These are phyloP conservation scores for Fusarium setosum DNA, from an alignment of 2,329 filamentous ascomycete genomes.

Conservation along the genomic window DNA sequence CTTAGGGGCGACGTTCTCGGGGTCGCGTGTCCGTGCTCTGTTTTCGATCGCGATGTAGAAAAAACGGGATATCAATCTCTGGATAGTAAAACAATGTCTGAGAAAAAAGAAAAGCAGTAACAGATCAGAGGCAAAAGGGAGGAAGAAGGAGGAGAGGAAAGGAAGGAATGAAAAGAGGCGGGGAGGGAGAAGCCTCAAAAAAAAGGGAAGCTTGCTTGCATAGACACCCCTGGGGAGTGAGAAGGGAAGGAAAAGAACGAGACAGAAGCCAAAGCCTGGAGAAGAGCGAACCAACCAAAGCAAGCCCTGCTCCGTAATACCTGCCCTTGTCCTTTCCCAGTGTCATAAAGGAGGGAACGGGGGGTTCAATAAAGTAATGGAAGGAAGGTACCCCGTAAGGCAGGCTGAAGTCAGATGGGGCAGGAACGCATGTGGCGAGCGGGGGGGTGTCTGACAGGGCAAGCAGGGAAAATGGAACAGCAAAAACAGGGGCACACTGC, in stretches of 20 bases:
- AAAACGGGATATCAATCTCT: background rate
- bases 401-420: conserved; percentile 24
- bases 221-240: conserved; percentile 19
- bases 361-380: background rate
- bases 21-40: conserved; percentile 24
- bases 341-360: conserved; percentile 22
- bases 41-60: background rate
- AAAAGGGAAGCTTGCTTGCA: conserved; percentile 33
- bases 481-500: conserved; percentile 17
- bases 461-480: background rate
- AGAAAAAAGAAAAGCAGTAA: background rate
- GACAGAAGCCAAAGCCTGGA: background rate
- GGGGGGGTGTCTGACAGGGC: conserved; percentile 14
- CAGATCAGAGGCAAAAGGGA: background rate
- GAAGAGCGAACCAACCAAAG: background rate
- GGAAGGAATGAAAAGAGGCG: conserved; percentile 16
- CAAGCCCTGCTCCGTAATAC: conserved; percentile 16
- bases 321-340: conserved; percentile 3
- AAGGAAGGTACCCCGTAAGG: background rate
- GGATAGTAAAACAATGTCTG: background rate
- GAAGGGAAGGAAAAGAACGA: conserved; percentile 6
- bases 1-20: conserved; percentile 13
- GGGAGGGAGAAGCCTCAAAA: conserved; percentile 26
- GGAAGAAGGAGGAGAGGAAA: background rate
- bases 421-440: conserved; percentile 30